Base-by-base conservation (phyloP, 257 asterid genomes). In the Lantana camara region DNA sequence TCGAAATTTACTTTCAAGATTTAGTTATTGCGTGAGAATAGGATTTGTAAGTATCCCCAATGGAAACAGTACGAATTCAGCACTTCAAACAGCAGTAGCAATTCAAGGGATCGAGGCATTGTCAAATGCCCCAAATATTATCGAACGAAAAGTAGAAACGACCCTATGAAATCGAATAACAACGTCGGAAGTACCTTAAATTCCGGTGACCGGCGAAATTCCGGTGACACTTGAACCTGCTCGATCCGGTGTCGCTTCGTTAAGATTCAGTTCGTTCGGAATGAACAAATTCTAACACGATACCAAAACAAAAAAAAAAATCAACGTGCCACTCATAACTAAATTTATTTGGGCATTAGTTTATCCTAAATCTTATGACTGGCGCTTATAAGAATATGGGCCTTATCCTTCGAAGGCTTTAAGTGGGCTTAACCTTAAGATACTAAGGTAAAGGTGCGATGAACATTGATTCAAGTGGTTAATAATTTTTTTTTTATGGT, bases 161-260 rank as follows among this genome's bases (percentile, higher is more conserved):
- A 57, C 38, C 48, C 32, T 30, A n/a, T 1, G 44, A 22, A 38
- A 29, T 27, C n/a, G 57, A 63, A 29, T 2, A 48, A 42, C 13
- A 51, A 29, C 64, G 15, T 7, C n/a, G 19, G 29, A 16, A 59
- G 16, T 62, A 79, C 69, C 76, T 37, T 30, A 0, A 5, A 29
- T 22, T 77, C 69, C 80, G 75, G 75, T 49, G 40, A 63, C 80
- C 80, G 70, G 77, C 68, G 70, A 54, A 37, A 60, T 73, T 63
- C 51, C 62, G 68, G 17, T 48, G 52, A 59, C 56, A 50, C 57
- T 54, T 15, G 79, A 69, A 68, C 82, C 69, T 42, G 81, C 64
- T 78, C 63, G 82, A 76, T 80, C 83, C 76, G 64, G 73, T 72
- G 82, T 73, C 62, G 68, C 66, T 75, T 65, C 45, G 77, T 62